A percentile compares a stretch with the other conserved stretches of the same genome.
These are phyloP conservation scores for Trametes gibbosa DNA, from an alignment of 768 basidiomycete genomes.

Conservation along the genomic window DNA sequence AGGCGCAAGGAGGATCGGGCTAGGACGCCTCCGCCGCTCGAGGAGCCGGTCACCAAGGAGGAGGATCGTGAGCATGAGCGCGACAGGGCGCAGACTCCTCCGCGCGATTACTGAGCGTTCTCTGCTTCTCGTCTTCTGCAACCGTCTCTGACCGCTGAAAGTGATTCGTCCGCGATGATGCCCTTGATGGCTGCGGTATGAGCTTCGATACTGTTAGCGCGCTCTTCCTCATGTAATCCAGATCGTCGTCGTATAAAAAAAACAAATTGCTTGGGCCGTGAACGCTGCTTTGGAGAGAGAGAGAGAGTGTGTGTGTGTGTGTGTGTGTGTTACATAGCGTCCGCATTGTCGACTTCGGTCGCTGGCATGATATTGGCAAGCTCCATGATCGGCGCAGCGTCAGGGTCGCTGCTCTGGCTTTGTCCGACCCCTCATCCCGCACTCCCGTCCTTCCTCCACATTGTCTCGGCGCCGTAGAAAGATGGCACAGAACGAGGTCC, in stretches of 20 bases:
- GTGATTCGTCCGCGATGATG: background rate
- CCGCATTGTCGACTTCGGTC: background rate
- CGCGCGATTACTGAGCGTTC: constrained; percentile 41
- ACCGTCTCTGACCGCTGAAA: background rate
- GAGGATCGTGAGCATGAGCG: constrained; percentile 31
- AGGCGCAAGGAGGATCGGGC: constrained; percentile 47
- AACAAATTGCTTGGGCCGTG: background rate
- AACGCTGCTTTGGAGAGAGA: no score
- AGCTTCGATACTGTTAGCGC: constrained; percentile 4
- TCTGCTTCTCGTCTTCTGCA: background rate
- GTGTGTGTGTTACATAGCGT: background rate
- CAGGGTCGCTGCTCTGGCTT: background rate
- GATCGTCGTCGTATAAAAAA: constrained; percentile 3
- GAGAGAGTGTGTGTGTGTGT: background rate
- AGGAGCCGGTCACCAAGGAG: constrained; percentile 43
- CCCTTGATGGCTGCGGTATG: background rate
- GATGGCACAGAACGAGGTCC: background rate
- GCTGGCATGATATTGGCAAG: background rate
- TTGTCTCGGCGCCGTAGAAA: background rate
- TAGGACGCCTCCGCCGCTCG: constrained; percentile 51
- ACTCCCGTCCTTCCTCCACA: background rate
- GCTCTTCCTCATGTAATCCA: constrained; percentile 6
- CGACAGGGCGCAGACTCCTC: constrained; percentile 54
- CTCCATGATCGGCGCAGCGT: background rate
- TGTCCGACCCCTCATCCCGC: background rate